Conservation (phyloP, 2,329 filamentous ascomycete genomes). For the Stemphylium vesicarium region DNA sequence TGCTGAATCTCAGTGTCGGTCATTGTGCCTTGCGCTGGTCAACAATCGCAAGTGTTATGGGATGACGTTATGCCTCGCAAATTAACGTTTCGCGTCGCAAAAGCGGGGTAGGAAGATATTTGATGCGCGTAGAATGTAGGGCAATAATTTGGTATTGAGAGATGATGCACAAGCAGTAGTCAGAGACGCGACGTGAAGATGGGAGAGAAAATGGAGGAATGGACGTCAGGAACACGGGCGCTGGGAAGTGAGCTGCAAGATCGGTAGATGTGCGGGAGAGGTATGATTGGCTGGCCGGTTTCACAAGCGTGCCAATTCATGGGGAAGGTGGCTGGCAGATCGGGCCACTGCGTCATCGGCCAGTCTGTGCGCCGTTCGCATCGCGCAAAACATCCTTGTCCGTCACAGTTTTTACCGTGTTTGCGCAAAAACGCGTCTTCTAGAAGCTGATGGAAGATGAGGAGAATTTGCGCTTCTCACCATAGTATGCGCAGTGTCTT, state of each 20-base stretch:
- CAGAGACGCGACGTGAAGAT: conserved; percentile 25
- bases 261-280: conserved; percentile 38
- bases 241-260: conserved; percentile 35
- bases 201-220: conserved; percentile 28
- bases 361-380: conserved; percentile 14
- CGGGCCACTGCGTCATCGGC: conserved; percentile 38
- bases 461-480: neutral
- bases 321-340: conserved; percentile 26
- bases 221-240: conserved; percentile 22
- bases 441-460: neutral
- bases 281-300: conserved; percentile 31
- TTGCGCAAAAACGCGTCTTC: neutral
- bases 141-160: conserved; percentile 21
- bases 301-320: conserved; percentile 9
- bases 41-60: conserved; percentile 20
- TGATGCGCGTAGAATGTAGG: conserved; percentile 28
- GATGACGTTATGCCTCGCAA: conserved; percentile 42
- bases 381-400: conserved; percentile 10
- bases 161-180: conserved; percentile 32
- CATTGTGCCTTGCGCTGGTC: conserved; percentile 34
- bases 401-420: neutral
- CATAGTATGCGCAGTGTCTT: too few species aligned
- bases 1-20: conserved; percentile 45
- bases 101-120: conserved; percentile 26
- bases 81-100: conserved; percentile 28